Conservation (phyloP, 805 yeast genomes). For the Wickerhamia fluorescens region DNA sequence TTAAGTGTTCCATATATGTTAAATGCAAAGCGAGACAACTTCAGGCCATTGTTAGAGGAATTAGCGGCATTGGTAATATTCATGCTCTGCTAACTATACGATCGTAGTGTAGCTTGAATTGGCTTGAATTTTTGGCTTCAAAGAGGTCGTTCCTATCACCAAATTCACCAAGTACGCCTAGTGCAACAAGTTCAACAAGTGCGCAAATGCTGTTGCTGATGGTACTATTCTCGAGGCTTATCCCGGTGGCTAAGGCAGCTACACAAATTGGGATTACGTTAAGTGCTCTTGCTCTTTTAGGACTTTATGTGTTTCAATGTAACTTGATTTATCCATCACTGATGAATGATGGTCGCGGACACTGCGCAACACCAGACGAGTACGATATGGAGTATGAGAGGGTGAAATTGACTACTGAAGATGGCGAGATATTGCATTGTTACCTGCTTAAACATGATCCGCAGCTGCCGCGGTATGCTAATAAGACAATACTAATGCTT, state of each 20-base stretch:
- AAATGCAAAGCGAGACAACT: conserved; percentile 48
- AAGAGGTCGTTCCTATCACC: too few relatives aligned
- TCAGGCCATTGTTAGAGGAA: conserved; percentile 5
- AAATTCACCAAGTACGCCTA: too few relatives aligned
- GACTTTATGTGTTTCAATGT: conserved; percentile 56
- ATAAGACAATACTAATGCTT: conserved; percentile 68
- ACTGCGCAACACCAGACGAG: conserved; percentile 72
- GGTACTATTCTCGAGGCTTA: too few relatives aligned
- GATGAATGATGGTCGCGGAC: conserved; percentile 63
- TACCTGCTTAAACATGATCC: conserved; percentile 51
- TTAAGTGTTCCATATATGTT: conserved; percentile 45
- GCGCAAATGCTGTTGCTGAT: too few relatives aligned
- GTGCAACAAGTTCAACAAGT: too few relatives aligned
- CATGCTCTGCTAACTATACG: too few relatives aligned
- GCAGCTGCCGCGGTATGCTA: conserved; percentile 29
- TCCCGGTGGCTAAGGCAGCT: too few relatives aligned
- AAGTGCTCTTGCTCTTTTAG: conserved; percentile 40
- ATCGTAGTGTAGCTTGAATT: too few relatives aligned
- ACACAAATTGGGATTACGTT: conserved; percentile 38
- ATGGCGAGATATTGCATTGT: conserved; percentile 62
- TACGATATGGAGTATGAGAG: conserved; percentile 59
- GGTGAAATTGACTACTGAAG: conserved; percentile 54
- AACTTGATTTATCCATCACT: conserved; percentile 76
- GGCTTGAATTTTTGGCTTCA: too few relatives aligned
- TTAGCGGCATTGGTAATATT: too few relatives aligned